Conservation (phyloP, 106 monocot species). For the Amphibolis antarctica region DNA sequence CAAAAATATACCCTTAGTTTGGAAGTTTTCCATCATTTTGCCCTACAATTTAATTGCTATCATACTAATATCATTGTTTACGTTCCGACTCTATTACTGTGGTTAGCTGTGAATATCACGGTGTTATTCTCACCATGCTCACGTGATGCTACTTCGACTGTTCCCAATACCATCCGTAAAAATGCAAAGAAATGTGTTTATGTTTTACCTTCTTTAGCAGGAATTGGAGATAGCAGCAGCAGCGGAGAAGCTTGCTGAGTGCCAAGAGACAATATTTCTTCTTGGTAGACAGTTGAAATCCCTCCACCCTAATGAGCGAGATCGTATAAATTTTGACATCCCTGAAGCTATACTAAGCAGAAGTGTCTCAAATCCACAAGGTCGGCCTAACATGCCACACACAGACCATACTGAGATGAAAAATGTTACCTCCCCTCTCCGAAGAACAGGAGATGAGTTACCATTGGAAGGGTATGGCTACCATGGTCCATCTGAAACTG, state of each 20-base stretch:
- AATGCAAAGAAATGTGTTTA: background rate
- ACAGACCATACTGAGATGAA: conserved; percentile 19
- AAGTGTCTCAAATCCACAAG: conserved; percentile 10
- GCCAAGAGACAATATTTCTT: conserved; percentile 87
- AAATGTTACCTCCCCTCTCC: conserved; percentile 5
- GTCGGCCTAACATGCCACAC: conserved; percentile 9
- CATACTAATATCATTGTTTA: too few relatives aligned
- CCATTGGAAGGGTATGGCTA: conserved; percentile 37
- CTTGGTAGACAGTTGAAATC: conserved; percentile 68
- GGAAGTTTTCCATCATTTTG: too few relatives aligned
- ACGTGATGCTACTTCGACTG: background rate
- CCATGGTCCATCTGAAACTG: conserved; percentile 33
- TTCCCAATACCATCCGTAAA: background rate
- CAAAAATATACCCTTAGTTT: too few relatives aligned
- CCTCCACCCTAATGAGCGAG: conserved; percentile 27
- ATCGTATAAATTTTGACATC: conserved; percentile 11
- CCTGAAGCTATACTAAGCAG: conserved; percentile 16
- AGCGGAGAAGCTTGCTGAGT: conserved; percentile 84
- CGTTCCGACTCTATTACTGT: too few relatives aligned
- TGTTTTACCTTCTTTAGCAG: conserved; percentile 15
- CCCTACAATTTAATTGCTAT: too few relatives aligned
- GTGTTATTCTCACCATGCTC: too few relatives aligned
- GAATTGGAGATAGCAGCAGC: conserved; percentile 88
- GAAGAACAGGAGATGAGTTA: conserved; percentile 31
- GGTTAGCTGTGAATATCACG: too few relatives aligned